A percentile compares a stretch with the other conserved stretches of the same genome.
phyloP scores from a whole-genome alignment of 2,329 filamentous ascomycete genomes.

The Rachicladosporium sp. region DNA sequence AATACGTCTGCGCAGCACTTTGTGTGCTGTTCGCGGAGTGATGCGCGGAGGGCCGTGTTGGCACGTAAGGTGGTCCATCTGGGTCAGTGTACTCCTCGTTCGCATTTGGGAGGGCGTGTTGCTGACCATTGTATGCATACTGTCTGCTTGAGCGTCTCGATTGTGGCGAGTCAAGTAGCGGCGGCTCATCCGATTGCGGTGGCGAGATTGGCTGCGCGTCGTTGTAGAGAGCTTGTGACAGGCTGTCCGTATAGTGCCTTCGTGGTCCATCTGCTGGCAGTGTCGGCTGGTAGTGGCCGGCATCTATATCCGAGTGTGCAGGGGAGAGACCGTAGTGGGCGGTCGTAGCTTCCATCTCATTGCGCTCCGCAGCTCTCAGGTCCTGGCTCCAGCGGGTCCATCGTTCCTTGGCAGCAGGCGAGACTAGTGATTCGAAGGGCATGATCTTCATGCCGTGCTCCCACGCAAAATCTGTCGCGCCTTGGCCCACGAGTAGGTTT shows the following conservation, averaged over 20 bases:
- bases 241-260: constrained; percentile 26
- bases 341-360: constrained; percentile 24
- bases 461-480: constrained; percentile 71
- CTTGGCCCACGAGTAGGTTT: constrained; percentile 77
- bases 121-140: constrained; percentile 6
- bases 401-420: constrained; percentile 63
- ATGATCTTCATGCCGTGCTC: constrained; percentile 63
- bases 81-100: constrained; percentile 17
- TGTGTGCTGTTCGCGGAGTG: constrained; percentile 34
- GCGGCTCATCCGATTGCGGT: constrained; percentile 14
- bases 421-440: constrained; percentile 68
- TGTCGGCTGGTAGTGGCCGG: constrained; percentile 6
- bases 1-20: constrained; percentile 8
- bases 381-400: constrained; percentile 67
- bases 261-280: constrained; percentile 18
- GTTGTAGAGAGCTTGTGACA: constrained; percentile 21
- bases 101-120: constrained; percentile 9
- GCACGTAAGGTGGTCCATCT: constrained; percentile 13
- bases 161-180: constrained; percentile 1
- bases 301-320: constrained; percentile 12
- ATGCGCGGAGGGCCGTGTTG: constrained; percentile 20
- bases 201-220: constrained; percentile 24
- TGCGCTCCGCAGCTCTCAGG: constrained; percentile 48
- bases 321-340: constrained; percentile 11
- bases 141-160: constrained; percentile 1